A percentile compares a stretch with the other conserved stretches of the same genome.
Conservation (phyloP, 345 rosid genomes). For the Physaria fendleri region DNA sequence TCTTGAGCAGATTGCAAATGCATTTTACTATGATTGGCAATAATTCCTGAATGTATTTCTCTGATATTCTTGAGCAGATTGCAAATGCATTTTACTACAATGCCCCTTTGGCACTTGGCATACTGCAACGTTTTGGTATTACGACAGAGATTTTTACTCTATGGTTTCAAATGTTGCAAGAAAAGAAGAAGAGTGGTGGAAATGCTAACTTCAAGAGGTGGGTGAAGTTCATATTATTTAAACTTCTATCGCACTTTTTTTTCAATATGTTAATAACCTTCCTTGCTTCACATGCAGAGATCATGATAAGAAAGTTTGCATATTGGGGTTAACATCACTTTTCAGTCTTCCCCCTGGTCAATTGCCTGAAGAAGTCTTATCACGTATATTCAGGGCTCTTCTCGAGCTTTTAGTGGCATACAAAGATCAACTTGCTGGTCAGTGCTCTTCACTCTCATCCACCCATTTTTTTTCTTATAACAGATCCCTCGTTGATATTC, state of each 20-base stretch:
- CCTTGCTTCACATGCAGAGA: constrained; percentile 47
- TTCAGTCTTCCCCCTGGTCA: constrained; percentile 77
- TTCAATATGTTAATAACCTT: background rate
- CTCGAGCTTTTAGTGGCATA: constrained; percentile 88
- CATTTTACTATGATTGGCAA: constrained; percentile 91
- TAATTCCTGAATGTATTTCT: constrained; percentile 14
- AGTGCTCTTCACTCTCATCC: constrained; percentile 11
- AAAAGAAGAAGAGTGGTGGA: constrained; percentile 78
- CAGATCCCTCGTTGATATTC: background rate
- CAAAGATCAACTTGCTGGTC: constrained; percentile 97
- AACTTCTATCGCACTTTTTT: background rate
- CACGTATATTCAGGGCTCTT: constrained; percentile 67
- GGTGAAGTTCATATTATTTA: background rate
- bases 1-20: constrained; percentile 69
- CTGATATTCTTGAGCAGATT: constrained; percentile 42
- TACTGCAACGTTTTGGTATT: constrained; percentile 72
- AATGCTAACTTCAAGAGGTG: constrained; percentile 85
- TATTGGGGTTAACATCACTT: constrained; percentile 87
- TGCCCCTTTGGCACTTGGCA: constrained; percentile 59
- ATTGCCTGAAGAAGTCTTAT: constrained; percentile 75
- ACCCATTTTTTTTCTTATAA: background rate
- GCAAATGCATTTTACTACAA: constrained; percentile 94
- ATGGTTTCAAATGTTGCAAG: constrained; percentile 96
- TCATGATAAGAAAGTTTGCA: constrained; percentile 94
- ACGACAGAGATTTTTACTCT: constrained; percentile 63